These are phyloP conservation scores for Suillus bovinus DNA, from an alignment of 768 basidiomycete genomes.

Conservation along the genomic window DNA sequence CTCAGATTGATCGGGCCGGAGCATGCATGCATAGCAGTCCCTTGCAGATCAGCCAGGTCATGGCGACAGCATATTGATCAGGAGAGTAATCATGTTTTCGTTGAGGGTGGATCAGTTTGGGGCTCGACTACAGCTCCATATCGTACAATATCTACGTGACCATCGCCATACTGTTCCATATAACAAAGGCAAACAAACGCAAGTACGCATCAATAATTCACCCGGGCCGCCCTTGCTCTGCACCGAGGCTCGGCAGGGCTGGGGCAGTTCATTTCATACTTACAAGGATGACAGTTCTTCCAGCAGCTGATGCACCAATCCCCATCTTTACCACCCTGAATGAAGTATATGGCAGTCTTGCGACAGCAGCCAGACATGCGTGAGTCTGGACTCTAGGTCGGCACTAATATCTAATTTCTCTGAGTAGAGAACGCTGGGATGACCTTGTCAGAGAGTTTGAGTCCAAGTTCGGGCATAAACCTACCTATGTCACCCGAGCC, in stretches of 20 bases:
- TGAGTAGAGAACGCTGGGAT: slow-evolving; percentile 55
- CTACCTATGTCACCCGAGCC: slow-evolving; percentile 71
- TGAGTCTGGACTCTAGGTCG: slow-evolving; percentile 19
- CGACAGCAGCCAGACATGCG: slow-evolving; percentile 55
- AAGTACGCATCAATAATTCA: neutral
- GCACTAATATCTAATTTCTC: neutral
- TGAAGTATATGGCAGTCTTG: slow-evolving; percentile 54
- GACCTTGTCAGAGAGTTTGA: slow-evolving; percentile 61
- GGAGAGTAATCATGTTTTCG: no score
- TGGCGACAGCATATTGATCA: neutral
- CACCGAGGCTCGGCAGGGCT: neutral
- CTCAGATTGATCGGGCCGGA: neutral
- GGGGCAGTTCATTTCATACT: neutral
- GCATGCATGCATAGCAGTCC: neutral
- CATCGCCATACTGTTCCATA: no score
- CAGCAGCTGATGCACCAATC: slow-evolving; percentile 53
- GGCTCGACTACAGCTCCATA: no score
- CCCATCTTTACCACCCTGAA: slow-evolving; percentile 60
- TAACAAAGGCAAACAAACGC: neutral
- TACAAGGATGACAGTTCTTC: neutral
- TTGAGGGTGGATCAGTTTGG: no score
- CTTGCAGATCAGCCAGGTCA: neutral
- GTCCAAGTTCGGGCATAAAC: slow-evolving; percentile 62
- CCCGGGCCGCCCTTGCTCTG: neutral
- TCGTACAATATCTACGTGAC: no score